Conservation (phyloP, 768 basidiomycete species). For the Pisolithus sp. region DNA sequence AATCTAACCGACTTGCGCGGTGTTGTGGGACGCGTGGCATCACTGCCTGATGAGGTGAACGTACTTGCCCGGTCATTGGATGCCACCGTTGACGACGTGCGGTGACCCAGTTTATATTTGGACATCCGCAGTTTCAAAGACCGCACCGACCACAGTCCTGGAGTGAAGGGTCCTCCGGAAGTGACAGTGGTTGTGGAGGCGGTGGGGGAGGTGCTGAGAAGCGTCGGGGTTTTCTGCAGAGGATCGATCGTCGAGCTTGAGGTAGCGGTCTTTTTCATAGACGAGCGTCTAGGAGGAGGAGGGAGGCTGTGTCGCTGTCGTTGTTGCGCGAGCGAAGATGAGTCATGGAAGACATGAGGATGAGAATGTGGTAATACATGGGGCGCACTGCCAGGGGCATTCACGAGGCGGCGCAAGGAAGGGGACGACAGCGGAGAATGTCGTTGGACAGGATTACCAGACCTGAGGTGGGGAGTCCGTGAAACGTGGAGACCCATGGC, state of each 20-base stretch:
- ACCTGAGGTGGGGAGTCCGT: conserved; percentile 64
- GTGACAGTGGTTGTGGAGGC: conserved; percentile 32
- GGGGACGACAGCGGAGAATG: conserved; percentile 13
- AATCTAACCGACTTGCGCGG: conserved; percentile 61
- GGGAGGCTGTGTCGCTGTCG: conserved; percentile 31
- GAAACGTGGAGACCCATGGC: conserved; percentile 77
- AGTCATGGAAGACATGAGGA: conserved; percentile 22
- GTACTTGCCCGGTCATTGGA: conserved; percentile 30
- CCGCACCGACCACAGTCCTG: conserved; percentile 24
- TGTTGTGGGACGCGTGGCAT: conserved; percentile 34
- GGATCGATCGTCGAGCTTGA: conserved; percentile 17
- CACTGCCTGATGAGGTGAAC: conserved; percentile 26
- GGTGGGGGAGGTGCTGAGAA: conserved; percentile 17
- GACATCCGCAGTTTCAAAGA: conserved; percentile 47
- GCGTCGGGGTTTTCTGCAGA: conserved; percentile 10
- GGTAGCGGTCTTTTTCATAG: conserved; percentile 49
- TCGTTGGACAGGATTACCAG: conserved; percentile 19
- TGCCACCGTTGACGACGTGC: conserved; percentile 30
- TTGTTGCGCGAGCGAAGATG: conserved; percentile 16
- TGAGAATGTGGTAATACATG: conserved; percentile 15
- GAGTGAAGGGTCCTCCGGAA: conserved; percentile 24
- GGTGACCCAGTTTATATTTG: conserved; percentile 41
- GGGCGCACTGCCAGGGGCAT: conserved; percentile 22
- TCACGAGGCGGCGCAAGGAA: conserved; percentile 12
- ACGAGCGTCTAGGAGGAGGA: conserved; percentile 57